These are phyloP conservation scores for Boletellus emodensis DNA, from an alignment of 768 basidiomycete species.

Conservation along the genomic window DNA sequence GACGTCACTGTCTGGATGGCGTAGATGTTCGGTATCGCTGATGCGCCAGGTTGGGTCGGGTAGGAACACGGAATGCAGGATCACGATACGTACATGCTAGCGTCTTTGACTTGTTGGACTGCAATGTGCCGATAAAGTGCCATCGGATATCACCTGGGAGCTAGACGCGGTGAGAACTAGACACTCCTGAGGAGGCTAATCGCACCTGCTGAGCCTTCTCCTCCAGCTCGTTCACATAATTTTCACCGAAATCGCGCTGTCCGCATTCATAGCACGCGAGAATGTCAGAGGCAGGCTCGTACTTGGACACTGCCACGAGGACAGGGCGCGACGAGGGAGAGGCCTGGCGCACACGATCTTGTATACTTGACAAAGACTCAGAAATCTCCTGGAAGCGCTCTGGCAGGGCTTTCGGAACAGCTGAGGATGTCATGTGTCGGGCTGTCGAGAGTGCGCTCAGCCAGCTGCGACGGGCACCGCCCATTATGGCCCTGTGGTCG, in stretches of 20 bases:
- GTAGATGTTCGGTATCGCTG: conserved; percentile 86
- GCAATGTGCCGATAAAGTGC: conserved; percentile 95
- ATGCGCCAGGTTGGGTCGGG: conserved; percentile 2
- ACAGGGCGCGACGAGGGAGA: conserved; percentile 30
- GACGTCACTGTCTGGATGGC: conserved; percentile 85
- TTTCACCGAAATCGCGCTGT: conserved; percentile 94
- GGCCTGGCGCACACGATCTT: conserved; percentile 40
- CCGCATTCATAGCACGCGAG: conserved; percentile 75
- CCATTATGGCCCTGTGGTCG: background rate
- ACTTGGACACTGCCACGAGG: conserved; percentile 90
- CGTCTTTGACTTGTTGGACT: conserved; percentile 91
- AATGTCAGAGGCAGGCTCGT: conserved; percentile 86
- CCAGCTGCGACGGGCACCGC: background rate
- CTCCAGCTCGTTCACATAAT: conserved; percentile 90
- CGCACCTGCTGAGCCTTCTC: conserved; percentile 76
- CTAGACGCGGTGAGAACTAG: conserved; percentile 36
- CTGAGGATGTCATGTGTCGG: conserved; percentile 18
- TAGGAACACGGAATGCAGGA: background rate
- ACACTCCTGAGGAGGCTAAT: conserved; percentile 1
- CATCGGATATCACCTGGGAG: conserved; percentile 86
- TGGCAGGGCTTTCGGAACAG: conserved; percentile 20
- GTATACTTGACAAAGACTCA: conserved; percentile 51
- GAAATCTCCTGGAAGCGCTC: conserved; percentile 51
- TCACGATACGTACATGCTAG: conserved; percentile 59
- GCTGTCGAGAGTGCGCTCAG: conserved; percentile 3